phyloP scores from a whole-genome alignment of 768 basidiomycete species.

The Lactifluus pinguis region DNA sequence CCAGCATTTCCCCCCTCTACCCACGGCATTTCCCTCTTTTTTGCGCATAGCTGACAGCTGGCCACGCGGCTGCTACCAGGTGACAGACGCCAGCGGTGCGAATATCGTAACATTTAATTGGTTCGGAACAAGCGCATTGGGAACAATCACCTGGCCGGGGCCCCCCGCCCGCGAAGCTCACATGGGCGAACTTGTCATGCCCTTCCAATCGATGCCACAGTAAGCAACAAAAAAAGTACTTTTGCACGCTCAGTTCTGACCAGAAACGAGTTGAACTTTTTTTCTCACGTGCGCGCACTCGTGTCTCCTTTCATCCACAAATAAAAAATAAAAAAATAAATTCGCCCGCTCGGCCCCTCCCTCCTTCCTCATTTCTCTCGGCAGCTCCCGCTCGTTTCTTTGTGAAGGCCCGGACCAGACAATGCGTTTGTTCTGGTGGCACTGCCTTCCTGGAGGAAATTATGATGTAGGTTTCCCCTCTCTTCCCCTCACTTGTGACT shows the following conservation, averaged over 20 bases:
- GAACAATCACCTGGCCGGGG: constrained; percentile 2
- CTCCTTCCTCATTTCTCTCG: neutral
- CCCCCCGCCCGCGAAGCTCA: neutral
- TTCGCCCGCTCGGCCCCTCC: neutral
- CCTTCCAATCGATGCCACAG: neutral
- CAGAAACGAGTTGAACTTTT: neutral
- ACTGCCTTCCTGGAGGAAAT: neutral
- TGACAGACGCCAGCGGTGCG: neutral
- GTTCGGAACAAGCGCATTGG: constrained; percentile 3
- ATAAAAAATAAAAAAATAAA: neutral
- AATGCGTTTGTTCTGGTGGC: constrained; percentile 12
- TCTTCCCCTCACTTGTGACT: neutral
- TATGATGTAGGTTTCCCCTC: constrained; percentile 3
- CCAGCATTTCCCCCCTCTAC: neutral
- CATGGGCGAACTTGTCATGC: constrained; percentile 9
- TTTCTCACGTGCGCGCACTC: neutral
- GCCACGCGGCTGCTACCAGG: neutral
- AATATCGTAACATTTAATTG: constrained; percentile 7
- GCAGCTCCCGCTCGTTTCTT: constrained; percentile 9
- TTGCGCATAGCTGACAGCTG: neutral
- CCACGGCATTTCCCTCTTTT: neutral
- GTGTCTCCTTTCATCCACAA: neutral
- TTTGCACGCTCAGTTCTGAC: too few species aligned
- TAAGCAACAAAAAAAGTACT: neutral
- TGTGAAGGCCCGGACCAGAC: constrained; percentile 3